phyloP scores from a whole-genome alignment of 352 stramenopile species.

The Phytophthora citricola region DNA sequence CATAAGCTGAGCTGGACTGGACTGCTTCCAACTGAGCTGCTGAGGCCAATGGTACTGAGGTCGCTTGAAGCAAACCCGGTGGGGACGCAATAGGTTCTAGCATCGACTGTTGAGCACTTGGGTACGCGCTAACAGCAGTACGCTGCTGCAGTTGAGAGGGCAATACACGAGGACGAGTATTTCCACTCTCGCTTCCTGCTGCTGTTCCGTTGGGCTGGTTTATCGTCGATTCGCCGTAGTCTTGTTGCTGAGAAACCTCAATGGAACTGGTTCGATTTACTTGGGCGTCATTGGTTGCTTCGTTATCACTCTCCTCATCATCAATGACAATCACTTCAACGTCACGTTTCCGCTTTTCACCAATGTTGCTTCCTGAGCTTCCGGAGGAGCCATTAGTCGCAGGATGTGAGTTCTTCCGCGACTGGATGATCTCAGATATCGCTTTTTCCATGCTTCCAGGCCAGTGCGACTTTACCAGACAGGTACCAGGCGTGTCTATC shows the following conservation, averaged over 20 bases:
- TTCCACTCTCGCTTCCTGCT: neutral
- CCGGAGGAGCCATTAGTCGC: neutral
- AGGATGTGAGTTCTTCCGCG: conserved; percentile 10
- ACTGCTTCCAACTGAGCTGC: conserved; percentile 6
- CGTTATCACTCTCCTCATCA: conserved; percentile 27
- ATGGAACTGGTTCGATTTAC: neutral
- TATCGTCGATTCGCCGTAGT: neutral
- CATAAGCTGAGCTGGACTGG: conserved; percentile 11
- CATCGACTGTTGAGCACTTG: conserved; percentile 8
- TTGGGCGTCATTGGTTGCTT: conserved; percentile 4
- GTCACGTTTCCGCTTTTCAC: conserved; percentile 61
- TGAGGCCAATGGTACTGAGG: conserved; percentile 1
- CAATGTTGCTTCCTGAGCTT: conserved; percentile 1
- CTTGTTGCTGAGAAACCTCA: neutral
- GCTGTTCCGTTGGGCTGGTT: conserved; percentile 8
- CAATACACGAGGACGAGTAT: conserved; percentile 1
- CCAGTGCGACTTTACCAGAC: conserved; percentile 53
- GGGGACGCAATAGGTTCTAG: conserved; percentile 37
- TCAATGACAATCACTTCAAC: conserved; percentile 73
- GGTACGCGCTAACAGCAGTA: neutral
- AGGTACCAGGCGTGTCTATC: conserved; percentile 48
- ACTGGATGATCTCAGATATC: conserved; percentile 48
- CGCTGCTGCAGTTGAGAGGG: conserved; percentile 3
- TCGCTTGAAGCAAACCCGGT: conserved; percentile 8
- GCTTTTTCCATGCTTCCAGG: conserved; percentile 48